Percentiles rank a stretch among this genome's conserved stretches.
Evolutionary conservation across 2,329 filamentous ascomycete species (phyloP).

Genomic region (Xylariaceae sp.): DNA sequence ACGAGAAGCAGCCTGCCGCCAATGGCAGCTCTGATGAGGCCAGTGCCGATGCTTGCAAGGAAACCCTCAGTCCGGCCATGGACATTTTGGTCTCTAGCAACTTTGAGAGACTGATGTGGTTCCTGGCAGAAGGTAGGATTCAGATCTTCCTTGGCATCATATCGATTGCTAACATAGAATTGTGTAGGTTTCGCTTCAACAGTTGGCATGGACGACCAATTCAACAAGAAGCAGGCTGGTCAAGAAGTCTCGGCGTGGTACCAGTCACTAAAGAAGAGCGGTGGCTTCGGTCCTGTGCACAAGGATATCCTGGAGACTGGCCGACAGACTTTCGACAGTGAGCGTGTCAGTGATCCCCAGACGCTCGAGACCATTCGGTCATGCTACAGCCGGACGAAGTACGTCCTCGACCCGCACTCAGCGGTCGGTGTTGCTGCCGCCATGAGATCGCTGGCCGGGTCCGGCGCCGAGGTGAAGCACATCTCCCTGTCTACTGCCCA

Average conservation of each 20-base stretch:
- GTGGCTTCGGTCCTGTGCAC: constrained; percentile 75
- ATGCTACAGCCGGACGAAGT: constrained; percentile 49
- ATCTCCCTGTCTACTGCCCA: constrained; percentile 90
- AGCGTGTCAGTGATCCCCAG: constrained; percentile 62
- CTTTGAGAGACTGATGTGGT: constrained; percentile 95
- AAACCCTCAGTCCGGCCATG: constrained; percentile 93
- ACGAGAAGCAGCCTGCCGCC: constrained; percentile 75
- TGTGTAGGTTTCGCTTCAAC: constrained; percentile 51
- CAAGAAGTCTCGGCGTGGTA: constrained; percentile 77
- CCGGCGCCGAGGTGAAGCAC: constrained; percentile 53
- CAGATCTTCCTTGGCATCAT: not conserved
- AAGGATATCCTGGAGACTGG: constrained; percentile 66
- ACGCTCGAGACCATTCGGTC: constrained; percentile 62
- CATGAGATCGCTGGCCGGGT: constrained; percentile 57
- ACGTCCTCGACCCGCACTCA: constrained; percentile 89
- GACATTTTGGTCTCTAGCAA: constrained; percentile 95
- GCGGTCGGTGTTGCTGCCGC: constrained; percentile 81
- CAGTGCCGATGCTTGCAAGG: constrained; percentile 71
- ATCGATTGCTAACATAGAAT: not conserved
- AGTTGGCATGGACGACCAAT: constrained; percentile 58
- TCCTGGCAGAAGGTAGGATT: constrained; percentile 59
- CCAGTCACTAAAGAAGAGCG: constrained; percentile 69
- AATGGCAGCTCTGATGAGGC: constrained; percentile 55
- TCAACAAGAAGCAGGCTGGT: constrained; percentile 64
- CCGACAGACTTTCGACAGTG: constrained; percentile 71